These are phyloP conservation scores for Hygrocybe coccinea DNA, from an alignment of 768 basidiomycete species.

Conservation along the genomic window DNA sequence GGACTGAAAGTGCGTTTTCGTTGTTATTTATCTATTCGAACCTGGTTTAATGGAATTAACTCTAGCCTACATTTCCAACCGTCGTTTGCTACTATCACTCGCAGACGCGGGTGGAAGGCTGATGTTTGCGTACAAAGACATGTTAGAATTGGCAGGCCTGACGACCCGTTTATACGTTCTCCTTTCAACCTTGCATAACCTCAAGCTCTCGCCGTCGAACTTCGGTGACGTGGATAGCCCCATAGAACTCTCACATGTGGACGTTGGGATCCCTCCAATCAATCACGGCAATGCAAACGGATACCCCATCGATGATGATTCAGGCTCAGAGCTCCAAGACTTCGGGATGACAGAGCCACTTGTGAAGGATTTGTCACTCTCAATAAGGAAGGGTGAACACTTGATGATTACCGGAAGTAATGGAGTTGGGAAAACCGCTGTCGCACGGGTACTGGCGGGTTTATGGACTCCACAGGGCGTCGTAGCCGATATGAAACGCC, in stretches of 20 bases:
- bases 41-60: background rate
- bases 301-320: constrained; percentile 12
- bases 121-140: constrained; percentile 96
- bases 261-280: constrained; percentile 58
- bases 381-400: constrained; percentile 70
- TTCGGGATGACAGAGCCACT: constrained; percentile 40
- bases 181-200: constrained; percentile 76
- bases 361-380: constrained; percentile 63
- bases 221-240: constrained; percentile 31
- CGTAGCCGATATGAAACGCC: constrained; percentile 31
- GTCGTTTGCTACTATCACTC: constrained; percentile 85
- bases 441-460: constrained; percentile 84
- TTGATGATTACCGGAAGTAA: constrained; percentile 92
- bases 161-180: constrained; percentile 87
- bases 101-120: constrained; percentile 93
- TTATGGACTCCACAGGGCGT: constrained; percentile 68
- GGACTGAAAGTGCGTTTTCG: constrained; percentile 42
- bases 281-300: constrained; percentile 6
- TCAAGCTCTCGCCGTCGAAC: constrained; percentile 48
- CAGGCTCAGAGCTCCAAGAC: constrained; percentile 12
- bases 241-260: constrained; percentile 63
- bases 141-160: constrained; percentile 91
- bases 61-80: constrained; percentile 82
- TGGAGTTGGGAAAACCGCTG: constrained; percentile 86
- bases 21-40: background rate